These are phyloP conservation scores for Rhynchosporium graminicola DNA, from an alignment of 2,329 filamentous ascomycete genomes.

Conservation along the genomic window DNA sequence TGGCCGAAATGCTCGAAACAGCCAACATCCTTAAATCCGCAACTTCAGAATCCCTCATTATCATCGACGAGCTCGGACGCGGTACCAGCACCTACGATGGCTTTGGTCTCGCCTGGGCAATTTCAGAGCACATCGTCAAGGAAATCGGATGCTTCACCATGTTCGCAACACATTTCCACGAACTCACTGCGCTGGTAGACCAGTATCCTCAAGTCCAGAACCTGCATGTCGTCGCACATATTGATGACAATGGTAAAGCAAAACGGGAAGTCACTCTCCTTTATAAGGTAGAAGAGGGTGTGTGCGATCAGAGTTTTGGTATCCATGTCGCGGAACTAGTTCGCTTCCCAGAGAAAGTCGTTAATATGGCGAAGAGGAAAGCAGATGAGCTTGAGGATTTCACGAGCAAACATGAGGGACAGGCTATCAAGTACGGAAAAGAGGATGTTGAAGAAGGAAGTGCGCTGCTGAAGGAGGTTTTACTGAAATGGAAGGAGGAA, in stretches of 20 bases:
- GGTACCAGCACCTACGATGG: slow-evolving; percentile 98
- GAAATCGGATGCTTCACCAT: slow-evolving; percentile 93
- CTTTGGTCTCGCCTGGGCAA: slow-evolving; percentile 98
- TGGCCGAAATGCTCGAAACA: slow-evolving; percentile 99
- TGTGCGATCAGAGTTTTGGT: slow-evolving; percentile 96
- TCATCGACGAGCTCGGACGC: slow-evolving; percentile 95
- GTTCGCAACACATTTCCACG: slow-evolving; percentile 98
- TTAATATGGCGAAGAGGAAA: slow-evolving; percentile 99
- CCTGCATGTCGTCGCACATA: slow-evolving; percentile 94
- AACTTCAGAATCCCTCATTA: slow-evolving; percentile 92
- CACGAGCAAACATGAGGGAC: slow-evolving; percentile 70
- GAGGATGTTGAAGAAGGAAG: slow-evolving; percentile 90
- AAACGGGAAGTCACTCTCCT: slow-evolving; percentile 86
- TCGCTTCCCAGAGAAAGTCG: slow-evolving; percentile 93
- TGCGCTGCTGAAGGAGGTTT: slow-evolving; percentile 76
- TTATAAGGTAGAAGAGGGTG: slow-evolving; percentile 93
- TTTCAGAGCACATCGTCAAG: slow-evolving; percentile 94
- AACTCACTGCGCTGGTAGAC: slow-evolving; percentile 87
- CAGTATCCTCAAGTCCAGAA: slow-evolving; percentile 87
- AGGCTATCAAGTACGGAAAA: slow-evolving; percentile 66
- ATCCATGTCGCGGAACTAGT: slow-evolving; percentile 98
- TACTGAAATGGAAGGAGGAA: slow-evolving; percentile 84
- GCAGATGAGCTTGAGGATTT: slow-evolving; percentile 98
- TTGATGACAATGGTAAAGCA: slow-evolving; percentile 51
- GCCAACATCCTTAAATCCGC: slow-evolving; percentile 98